Conservation (phyloP, 1,284 basidiomycete genomes). For the Termitomyces sp. region DNA sequence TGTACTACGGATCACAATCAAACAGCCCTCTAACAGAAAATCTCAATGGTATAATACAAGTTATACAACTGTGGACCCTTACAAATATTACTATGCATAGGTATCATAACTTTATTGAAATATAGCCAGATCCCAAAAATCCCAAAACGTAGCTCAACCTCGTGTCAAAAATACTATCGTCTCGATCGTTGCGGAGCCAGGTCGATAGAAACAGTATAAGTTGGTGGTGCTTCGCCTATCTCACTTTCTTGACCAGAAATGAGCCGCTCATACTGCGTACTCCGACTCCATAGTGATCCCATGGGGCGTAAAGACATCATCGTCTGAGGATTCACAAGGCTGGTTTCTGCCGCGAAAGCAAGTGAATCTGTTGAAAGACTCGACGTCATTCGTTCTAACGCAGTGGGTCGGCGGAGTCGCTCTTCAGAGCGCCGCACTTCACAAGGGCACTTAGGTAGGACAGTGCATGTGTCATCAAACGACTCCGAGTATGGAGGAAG, state of each 20-base stretch:
- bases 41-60: constrained; percentile 6
- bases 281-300: constrained; percentile 34
- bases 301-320: constrained; percentile 26
- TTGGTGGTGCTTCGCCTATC: constrained; percentile 41
- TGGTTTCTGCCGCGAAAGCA: constrained; percentile 30
- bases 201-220: constrained; percentile 29
- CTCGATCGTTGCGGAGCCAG: constrained; percentile 2
- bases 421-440: constrained; percentile 17
- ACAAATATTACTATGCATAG: background rate
- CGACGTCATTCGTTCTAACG: constrained; percentile 26
- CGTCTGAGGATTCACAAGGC: constrained; percentile 22
- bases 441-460: constrained; percentile 42
- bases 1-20: background rate
- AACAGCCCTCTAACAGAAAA: background rate
- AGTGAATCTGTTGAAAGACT: constrained; percentile 30
- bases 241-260: constrained; percentile 44
- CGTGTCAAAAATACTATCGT: background rate
- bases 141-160: background rate
- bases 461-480: constrained; percentile 29
- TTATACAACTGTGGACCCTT: background rate
- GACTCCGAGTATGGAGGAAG: constrained; percentile 65
- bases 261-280: constrained; percentile 46
- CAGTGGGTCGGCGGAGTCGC: constrained; percentile 11
- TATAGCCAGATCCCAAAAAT: background rate
- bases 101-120: background rate